Conservation (phyloP, 768 basidiomycete species). For the Exidia glandulosa region DNA sequence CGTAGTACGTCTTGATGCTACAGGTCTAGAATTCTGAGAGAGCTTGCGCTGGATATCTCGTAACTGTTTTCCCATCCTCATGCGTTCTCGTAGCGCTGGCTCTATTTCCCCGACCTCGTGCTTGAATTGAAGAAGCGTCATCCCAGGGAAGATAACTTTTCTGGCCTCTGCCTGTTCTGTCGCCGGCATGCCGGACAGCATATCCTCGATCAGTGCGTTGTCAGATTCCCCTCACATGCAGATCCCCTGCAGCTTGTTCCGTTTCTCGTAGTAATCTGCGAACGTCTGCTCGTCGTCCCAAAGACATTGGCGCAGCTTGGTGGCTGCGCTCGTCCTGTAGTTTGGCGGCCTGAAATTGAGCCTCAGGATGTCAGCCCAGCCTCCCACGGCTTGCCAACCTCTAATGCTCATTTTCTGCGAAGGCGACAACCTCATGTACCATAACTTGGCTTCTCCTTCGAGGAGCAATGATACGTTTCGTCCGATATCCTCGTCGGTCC, state of each 20-base stretch:
- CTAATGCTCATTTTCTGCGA: too few relatives aligned
- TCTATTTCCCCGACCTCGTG: neutral
- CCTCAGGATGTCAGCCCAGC: neutral
- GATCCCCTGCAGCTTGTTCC: neutral
- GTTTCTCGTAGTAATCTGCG: neutral
- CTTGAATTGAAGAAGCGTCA: neutral
- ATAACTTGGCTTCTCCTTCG: too few relatives aligned
- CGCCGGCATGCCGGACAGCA: neutral
- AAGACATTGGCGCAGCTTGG: neutral
- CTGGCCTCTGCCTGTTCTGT: neutral
- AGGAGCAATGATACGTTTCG: too few relatives aligned
- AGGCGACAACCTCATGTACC: too few relatives aligned
- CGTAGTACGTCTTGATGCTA: too few relatives aligned
- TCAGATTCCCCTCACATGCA: neutral
- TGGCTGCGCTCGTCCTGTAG: neutral
- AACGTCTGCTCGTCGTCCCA: neutral
- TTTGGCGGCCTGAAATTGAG: neutral
- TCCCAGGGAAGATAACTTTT: neutral
- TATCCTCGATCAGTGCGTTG: neutral
- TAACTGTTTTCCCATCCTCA: neutral
- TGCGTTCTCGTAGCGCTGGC: neutral
- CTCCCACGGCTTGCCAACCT: neutral
- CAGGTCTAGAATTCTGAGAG: neutral
- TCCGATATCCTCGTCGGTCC: too few relatives aligned
- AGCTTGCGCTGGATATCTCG: neutral